Evolutionary conservation across 371 early-diverging fungal species (phyloP).

Genomic region (Haplosporangium sp.): DNA sequence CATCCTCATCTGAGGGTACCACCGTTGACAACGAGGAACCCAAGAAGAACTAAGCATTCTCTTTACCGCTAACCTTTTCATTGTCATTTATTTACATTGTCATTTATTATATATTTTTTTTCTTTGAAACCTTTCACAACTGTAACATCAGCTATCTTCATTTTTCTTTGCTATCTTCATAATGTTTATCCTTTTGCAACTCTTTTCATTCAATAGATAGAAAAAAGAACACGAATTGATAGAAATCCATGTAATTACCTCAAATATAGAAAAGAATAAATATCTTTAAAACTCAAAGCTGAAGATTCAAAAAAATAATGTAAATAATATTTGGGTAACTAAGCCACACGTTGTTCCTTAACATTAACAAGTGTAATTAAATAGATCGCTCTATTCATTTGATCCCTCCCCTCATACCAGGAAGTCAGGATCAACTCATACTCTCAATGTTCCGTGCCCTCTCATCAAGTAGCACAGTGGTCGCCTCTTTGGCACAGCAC

Average conservation of each 20-base stretch:
- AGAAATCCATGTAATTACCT: conserved; percentile 17
- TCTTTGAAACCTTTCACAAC: conserved; percentile 5
- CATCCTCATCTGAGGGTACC: conserved; percentile 57
- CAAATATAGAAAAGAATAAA: neutral
- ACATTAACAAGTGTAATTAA: neutral
- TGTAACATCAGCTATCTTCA: conserved; percentile 32
- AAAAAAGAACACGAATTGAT: conserved; percentile 7
- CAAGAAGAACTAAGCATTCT: conserved; percentile 61
- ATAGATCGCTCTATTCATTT: neutral
- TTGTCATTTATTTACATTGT: conserved; percentile 6
- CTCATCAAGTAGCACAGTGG: conserved; percentile 21
- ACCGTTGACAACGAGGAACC: conserved; percentile 56
- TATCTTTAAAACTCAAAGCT: neutral
- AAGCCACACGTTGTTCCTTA: neutral
- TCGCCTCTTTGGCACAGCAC: conserved; percentile 19
- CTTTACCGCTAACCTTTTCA: neutral
- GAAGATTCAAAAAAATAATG: neutral
- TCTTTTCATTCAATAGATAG: conserved; percentile 4
- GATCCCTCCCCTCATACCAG: neutral
- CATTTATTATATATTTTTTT: conserved; percentile 10
- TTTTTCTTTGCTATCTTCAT: conserved; percentile 4
- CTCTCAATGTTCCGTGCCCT: conserved; percentile 41
- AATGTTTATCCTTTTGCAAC: conserved; percentile 19
- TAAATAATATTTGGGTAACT: neutral
- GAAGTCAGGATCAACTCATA: conserved; percentile 5